A percentile compares a stretch with the other conserved stretches of the same genome.
Conservation (phyloP, 129 eudicot genomes). For the Pseudognaphalium luteoalbum region DNA sequence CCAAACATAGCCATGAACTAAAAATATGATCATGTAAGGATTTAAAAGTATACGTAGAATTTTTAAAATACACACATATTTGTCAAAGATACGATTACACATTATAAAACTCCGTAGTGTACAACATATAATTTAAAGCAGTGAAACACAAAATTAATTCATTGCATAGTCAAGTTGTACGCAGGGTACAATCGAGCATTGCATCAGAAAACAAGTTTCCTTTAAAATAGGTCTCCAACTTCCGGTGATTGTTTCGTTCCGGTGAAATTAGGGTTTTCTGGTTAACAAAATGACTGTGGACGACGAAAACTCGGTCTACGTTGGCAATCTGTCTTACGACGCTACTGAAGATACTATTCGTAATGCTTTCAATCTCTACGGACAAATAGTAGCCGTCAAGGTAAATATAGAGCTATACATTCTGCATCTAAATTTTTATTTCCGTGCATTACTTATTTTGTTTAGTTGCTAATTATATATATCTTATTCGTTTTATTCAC, state of each 20-base stretch:
- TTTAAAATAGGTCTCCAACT: neutral
- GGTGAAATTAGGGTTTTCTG: constrained; percentile 20
- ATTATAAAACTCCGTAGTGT: too few relatives aligned
- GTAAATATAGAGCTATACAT: constrained; percentile 31
- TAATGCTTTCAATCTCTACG: constrained; percentile 59
- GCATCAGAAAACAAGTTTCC: neutral
- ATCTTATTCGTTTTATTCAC: neutral
- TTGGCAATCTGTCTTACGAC: constrained; percentile 81
- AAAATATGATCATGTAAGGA: too few relatives aligned
- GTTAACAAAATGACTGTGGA: constrained; percentile 66
- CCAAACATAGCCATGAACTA: too few relatives aligned
- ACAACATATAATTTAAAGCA: too few relatives aligned
- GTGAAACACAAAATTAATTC: neutral
- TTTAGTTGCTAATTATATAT: neutral
- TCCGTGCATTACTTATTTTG: neutral
- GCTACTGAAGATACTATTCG: constrained; percentile 68
- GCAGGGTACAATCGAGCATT: constrained; percentile 4
- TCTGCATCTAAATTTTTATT: neutral
- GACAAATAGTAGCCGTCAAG: constrained; percentile 72
- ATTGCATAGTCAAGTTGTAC: constrained; percentile 16
- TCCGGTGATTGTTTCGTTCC: neutral
- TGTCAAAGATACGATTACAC: too few relatives aligned
- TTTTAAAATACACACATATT: too few relatives aligned
- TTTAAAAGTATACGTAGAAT: too few relatives aligned
- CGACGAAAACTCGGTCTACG: constrained; percentile 86